Evolutionary conservation across 2,329 filamentous ascomycete species (phyloP).

Genomic region (Aspergillus hortae): DNA sequence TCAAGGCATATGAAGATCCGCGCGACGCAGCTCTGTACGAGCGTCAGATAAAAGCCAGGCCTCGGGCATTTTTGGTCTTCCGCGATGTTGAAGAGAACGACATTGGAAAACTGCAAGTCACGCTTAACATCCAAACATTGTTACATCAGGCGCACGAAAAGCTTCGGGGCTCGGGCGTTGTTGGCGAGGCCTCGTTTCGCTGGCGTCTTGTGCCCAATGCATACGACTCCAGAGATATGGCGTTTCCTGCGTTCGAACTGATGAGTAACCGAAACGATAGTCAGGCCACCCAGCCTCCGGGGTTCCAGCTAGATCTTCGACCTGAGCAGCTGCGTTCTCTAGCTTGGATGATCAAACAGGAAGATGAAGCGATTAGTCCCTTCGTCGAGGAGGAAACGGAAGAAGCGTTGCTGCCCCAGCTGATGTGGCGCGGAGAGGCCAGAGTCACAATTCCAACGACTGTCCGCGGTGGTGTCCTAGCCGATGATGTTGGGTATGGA

Average conservation of each 20-base stretch:
- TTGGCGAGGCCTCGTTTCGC: conserved; percentile 22
- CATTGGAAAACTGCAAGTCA: conserved; percentile 36
- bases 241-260: conserved; percentile 41
- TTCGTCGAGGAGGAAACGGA: conserved; percentile 56
- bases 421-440: conserved; percentile 59
- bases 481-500: conserved; percentile 63
- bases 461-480: conserved; percentile 59
- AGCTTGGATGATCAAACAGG: conserved; percentile 58
- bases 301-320: conserved; percentile 41
- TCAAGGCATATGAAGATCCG: conserved; percentile 51
- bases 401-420: conserved; percentile 48
- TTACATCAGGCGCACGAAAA: conserved; percentile 34
- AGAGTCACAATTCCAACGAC: conserved; percentile 28
- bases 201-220: conserved; percentile 51
- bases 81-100: conserved; percentile 27
- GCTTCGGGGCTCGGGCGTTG: conserved; percentile 13
- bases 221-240: conserved; percentile 27
- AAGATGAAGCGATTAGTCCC: conserved; percentile 34
- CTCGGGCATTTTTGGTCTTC: conserved; percentile 42
- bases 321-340: conserved; percentile 55
- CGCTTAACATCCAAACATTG: conserved; percentile 36
- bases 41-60: conserved; percentile 47
- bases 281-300: conserved; percentile 29
- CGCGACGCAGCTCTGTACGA: conserved; percentile 51
- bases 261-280: conserved; percentile 41